Percentiles rank a stretch among this genome's conserved stretches.
These are phyloP conservation scores for Ganoderma multipileum DNA, from an alignment of 1,284 basidiomycete genomes.

Conservation along the genomic window DNA sequence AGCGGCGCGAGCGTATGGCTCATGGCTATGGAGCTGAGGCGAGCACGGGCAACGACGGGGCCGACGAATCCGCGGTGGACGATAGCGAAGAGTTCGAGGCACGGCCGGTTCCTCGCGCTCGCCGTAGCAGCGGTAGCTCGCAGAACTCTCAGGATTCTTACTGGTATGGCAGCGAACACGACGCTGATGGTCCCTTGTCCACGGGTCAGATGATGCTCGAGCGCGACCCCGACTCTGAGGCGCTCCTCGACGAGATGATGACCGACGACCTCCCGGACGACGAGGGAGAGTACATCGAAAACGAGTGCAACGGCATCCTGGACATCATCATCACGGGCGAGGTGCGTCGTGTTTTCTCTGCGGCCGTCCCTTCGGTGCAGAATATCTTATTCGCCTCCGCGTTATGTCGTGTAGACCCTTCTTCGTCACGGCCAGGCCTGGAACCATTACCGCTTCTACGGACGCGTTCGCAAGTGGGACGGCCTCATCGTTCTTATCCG, in stretches of 20 bases:
- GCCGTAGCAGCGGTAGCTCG: slow-evolving; percentile 22
- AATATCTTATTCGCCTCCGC: not conserved
- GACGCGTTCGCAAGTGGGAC: slow-evolving; percentile 71
- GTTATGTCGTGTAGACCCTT: slow-evolving; percentile 39
- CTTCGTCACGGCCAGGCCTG: slow-evolving; percentile 62
- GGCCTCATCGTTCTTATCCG: slow-evolving; percentile 71
- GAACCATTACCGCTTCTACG: slow-evolving; percentile 65
- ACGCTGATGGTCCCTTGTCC: slow-evolving; percentile 12
- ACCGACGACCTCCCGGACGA: slow-evolving; percentile 32
- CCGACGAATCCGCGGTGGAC: slow-evolving; percentile 19
- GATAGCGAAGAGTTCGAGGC: slow-evolving; percentile 23
- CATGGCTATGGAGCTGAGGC: not conserved
- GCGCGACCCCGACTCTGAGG: slow-evolving; percentile 35
- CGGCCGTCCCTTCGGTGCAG: not conserved
- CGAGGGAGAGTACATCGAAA: slow-evolving; percentile 32
- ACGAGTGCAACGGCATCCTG: slow-evolving; percentile 55
- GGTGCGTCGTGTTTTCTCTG: slow-evolving; percentile 38
- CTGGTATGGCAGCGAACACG: slow-evolving; percentile 22
- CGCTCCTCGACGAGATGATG: slow-evolving; percentile 39
- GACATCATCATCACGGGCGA: slow-evolving; percentile 67
- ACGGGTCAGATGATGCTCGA: slow-evolving; percentile 26
- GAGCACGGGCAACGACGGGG: not conserved
- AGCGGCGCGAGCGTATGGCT: slow-evolving; percentile 26
- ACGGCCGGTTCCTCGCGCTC: slow-evolving; percentile 6
- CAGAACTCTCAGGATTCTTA: slow-evolving; percentile 23